phyloP scores from a whole-genome alignment of 2,329 filamentous ascomycete genomes.

The Parastagonospora avenae region DNA sequence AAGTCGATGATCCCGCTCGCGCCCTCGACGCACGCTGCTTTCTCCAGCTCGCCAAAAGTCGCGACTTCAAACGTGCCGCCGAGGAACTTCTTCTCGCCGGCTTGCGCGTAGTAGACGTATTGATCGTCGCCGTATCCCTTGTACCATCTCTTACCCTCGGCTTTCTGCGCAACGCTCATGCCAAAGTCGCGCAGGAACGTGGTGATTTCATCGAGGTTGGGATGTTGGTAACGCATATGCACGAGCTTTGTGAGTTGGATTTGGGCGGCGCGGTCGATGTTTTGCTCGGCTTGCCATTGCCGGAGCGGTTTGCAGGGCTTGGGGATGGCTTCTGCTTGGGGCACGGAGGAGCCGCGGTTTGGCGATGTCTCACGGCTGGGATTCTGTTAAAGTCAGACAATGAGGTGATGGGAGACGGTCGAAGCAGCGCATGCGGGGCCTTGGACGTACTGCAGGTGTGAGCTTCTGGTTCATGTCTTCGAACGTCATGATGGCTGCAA shows the following conservation, averaged over 20 bases:
- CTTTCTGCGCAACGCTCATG: slow-evolving; percentile 41
- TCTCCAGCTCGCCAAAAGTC: slow-evolving; percentile 60
- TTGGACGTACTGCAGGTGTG: slow-evolving; percentile 34
- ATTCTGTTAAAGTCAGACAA: slow-evolving; percentile 17
- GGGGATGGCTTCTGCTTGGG: slow-evolving; percentile 47
- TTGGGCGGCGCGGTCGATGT: slow-evolving; percentile 52
- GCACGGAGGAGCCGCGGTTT: slow-evolving; percentile 48
- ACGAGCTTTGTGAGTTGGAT: slow-evolving; percentile 55
- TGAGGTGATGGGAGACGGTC: neutral
- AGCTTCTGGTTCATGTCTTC: slow-evolving; percentile 39
- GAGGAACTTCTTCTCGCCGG: slow-evolving; percentile 58
- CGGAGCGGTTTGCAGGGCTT: slow-evolving; percentile 41
- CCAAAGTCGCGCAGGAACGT: slow-evolving; percentile 49
- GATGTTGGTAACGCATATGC: slow-evolving; percentile 62
- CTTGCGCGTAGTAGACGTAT: slow-evolving; percentile 62
- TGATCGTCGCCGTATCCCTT: slow-evolving; percentile 66
- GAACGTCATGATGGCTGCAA: slow-evolving; percentile 30
- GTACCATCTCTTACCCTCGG: slow-evolving; percentile 56
- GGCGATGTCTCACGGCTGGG: slow-evolving; percentile 43
- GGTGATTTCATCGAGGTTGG: slow-evolving; percentile 55
- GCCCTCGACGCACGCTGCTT: slow-evolving; percentile 52
- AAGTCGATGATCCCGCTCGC: slow-evolving; percentile 57
- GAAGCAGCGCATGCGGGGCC: slow-evolving; percentile 22
- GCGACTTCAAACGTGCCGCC: slow-evolving; percentile 65
- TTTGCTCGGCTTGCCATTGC: slow-evolving; percentile 45